Evolutionary conservation across 2,329 filamentous ascomycete species (phyloP), one percentile per base, ranked within the genome.

Genomic region (Cladophialophora immunda): DNA sequence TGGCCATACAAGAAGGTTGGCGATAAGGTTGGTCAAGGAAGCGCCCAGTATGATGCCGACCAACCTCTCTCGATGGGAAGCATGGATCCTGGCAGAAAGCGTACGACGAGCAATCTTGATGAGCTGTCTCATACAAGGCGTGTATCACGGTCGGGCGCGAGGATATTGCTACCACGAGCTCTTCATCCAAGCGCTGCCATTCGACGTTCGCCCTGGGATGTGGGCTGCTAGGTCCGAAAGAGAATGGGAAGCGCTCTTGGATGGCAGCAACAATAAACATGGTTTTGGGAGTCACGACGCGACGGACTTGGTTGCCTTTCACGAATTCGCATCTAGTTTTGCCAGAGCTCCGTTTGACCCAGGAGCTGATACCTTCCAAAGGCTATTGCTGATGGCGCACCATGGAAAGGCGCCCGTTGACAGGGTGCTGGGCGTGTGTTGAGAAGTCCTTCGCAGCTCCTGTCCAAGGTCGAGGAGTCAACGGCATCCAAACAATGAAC

Each of bases 151-250:
- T 6, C 56, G 56, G 62, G n/a, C 13, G 9, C 30, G 19, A 19
- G 62, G 62, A 9, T 60, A 27, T 17, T 65, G 57, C 29, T 54
- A 36, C 8, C 62, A 65, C 22, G 19, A 45, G n/a, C n/a, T 60
- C 4, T 56, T 65, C 47, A 52, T 65, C 27, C 25, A 60, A 19
- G 62, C 62, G 9, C 62, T 65, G 32, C 62, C 62, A 8, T 65
- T 65, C 36, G n/a, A 45, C 27, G 7, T 34, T 13, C 47, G 50
- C 19, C 15, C 36, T 29, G 17, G 56, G 5, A 15, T 65, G 34
- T 65, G 62, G 62, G 9, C 13, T 17, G 47, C 62, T 11, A n/a
- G 13, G 6, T 55, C 47, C 17, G 56, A 30, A 59, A 36, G 54
- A 7, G 56, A 60, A 50, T 60, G 62, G 56, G 30, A 15, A 11